Evolutionary conservation across 2,329 filamentous ascomycete genomes (phyloP), one percentile per base, ranked within the genome.

Genomic region (Aspergillus piperis): DNA sequence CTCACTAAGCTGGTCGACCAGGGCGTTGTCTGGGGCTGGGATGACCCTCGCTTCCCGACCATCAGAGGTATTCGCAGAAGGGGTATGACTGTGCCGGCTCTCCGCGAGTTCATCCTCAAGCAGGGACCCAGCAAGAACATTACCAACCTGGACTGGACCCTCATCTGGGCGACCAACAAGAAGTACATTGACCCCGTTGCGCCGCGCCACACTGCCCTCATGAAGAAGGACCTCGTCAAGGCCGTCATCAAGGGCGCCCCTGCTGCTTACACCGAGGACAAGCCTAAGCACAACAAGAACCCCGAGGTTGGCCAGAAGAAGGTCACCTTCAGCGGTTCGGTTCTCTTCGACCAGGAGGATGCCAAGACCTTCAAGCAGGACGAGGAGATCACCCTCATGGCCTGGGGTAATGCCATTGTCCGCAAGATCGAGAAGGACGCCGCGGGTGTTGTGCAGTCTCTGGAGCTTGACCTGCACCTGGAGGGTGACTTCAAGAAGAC

Each of bases 351-450:
- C 73, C 94, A 97, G 78, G 90, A 84, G 49, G 94, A 98, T 70
- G 91, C 89, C 63, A 88, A 89, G 74, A 85, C 84, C 25, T 96
- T 97, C 79, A 89, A 87, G 69, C 83, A 89, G 62, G 88, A 89
- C 72, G 94, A 98, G 80, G 93, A 97, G 77, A 91, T 98, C 70
- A 97, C 94, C 0, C 83, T 97, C 44, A 97, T 97, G 94, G 90
- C 90, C 75, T 98, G 94, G 94, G 95, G 94, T 73, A 86, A 80
- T 77, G 82, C 64, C 69, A 71, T 76, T 80, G 71, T 86, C 78
- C 69, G 76, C 53, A 77, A 78, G 70, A 79, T 81, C 65, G 81
- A 85, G 51, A 80, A 80, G 36, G 76, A 80, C 59, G 77, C 80
- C 27, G 76, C 78, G 17, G 82, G 82, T 55, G 81, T 85, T 51